Evolutionary conservation across 192 early-diverging fungal species (phyloP), one percentile per base, ranked within the genome.

Genomic region (Entophlyctis helioformis): DNA sequence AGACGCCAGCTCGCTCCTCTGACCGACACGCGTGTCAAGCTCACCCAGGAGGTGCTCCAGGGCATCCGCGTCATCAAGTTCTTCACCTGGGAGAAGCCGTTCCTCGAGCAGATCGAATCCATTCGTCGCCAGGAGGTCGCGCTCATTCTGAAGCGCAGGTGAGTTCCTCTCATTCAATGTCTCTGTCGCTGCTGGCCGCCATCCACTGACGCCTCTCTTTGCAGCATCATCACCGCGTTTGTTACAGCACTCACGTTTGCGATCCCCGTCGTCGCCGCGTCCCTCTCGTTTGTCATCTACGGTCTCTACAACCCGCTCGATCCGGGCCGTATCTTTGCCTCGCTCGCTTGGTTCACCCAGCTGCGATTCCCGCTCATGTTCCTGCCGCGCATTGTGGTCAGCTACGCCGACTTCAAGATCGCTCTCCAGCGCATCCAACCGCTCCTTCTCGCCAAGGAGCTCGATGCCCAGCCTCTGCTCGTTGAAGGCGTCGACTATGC

Each of bases 41-140:
- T 74, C 0, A 84, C 68, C 0, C 40, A 31, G 23, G 89, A 92
- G 62, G 59, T 83, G 5, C 54, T 92, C 39, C 74, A 74, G 33
- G 86, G 86, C 34, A 87, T 90, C 48, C 80, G 78, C 43, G 81
- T 92, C 19, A 82, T 95, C 64, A 95, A 92, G 54, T 60, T 95
- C 21, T 89, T 87, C 50, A 87, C 91, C 29, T 91, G 86, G 84
- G 89, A 89, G 56, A 55, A 56, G 0, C 62, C 76, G 28, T 89
- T 91, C 45, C 53, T 81, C 43, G 66, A 84, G 51, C 74, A 67
- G 57, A 67, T 83, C 41, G 28, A 43, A 33, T 40, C 64, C 36
- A 61, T 87, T 37, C 71, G 86, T 36, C 67, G 76, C 21, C 33
- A 74, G 18, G 86, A 91, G 57, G 59, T 93, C 39, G 59, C 43